These are phyloP conservation scores for Fraxinus pennsylvanica DNA, from an alignment of 257 asterid genomes.

Conservation along the genomic window DNA sequence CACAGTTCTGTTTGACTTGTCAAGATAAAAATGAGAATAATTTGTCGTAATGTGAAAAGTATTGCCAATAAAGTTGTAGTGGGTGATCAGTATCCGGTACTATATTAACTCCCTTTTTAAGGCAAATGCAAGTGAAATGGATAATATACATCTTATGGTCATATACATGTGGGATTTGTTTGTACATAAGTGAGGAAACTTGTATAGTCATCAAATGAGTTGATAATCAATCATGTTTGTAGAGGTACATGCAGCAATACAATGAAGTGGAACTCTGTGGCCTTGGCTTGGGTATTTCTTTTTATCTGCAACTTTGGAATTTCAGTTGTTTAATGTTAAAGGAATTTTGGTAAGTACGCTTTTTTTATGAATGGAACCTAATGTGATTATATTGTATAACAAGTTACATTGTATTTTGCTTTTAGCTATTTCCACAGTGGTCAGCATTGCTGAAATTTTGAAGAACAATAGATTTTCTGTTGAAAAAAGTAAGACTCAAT, in stretches of 20 bases:
- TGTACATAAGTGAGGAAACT: not conserved
- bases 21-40: not conserved
- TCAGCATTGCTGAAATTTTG: constrained; percentile 67
- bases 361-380: not conserved
- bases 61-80: not conserved
- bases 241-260: constrained; percentile 75
- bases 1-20: not conserved
- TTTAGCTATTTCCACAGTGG: constrained; percentile 74
- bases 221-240: constrained; percentile 23
- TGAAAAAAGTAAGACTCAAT: constrained; percentile 55
- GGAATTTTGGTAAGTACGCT: not conserved
- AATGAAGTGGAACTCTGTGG: constrained; percentile 76
- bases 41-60: not conserved
- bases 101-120: too few species aligned
- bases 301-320: constrained; percentile 7
- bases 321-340: not conserved
- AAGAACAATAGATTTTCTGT: constrained; percentile 73
- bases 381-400: not conserved
- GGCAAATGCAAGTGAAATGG: not conserved
- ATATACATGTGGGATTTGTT: not conserved
- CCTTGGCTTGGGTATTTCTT: constrained; percentile 75
- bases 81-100: too few species aligned
- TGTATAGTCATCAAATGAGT: not conserved
- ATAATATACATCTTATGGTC: not conserved
- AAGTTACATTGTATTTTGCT: constrained; percentile 14